These are phyloP conservation scores for Dactylellina haptotyla DNA, from an alignment of 2,329 filamentous ascomycete genomes.

Conservation along the genomic window DNA sequence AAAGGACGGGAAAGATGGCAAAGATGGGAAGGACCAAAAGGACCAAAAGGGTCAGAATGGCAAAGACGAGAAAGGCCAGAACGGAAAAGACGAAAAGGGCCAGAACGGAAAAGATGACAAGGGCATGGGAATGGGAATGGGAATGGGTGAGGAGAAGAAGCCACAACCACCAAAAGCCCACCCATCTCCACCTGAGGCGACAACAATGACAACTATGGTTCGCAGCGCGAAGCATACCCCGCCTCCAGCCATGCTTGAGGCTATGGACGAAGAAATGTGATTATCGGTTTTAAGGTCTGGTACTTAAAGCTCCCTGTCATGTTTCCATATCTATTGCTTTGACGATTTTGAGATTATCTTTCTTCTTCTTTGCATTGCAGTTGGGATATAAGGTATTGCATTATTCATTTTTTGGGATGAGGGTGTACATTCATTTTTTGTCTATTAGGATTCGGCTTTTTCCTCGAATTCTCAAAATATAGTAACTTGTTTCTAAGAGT, in stretches of 20 bases:
- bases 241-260: background rate
- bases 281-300: background rate
- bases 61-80: background rate
- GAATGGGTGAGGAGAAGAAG: background rate
- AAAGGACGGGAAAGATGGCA: background rate
- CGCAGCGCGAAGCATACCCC: constrained; percentile 23
- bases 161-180: constrained; percentile 11
- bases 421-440: too few relatives aligned
- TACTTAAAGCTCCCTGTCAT: background rate
- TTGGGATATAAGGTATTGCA: background rate
- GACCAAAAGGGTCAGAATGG: background rate
- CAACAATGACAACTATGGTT: constrained; percentile 32
- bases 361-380: background rate
- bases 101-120: background rate
- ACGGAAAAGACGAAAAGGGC: constrained; percentile 1
- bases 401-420: too few relatives aligned
- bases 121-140: background rate
- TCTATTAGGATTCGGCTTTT: background rate
- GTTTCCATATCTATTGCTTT: background rate
- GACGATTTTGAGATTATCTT: too few relatives aligned
- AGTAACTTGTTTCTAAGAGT: background rate
- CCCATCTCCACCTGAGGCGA: constrained; percentile 3
- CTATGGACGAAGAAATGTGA: background rate
- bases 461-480: background rate
- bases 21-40: background rate